Percentiles rank a stretch among this genome's conserved stretches.
phyloP scores from a whole-genome alignment of 2,329 filamentous ascomycete genomes.

The Calonectria pseudoturangicola region DNA sequence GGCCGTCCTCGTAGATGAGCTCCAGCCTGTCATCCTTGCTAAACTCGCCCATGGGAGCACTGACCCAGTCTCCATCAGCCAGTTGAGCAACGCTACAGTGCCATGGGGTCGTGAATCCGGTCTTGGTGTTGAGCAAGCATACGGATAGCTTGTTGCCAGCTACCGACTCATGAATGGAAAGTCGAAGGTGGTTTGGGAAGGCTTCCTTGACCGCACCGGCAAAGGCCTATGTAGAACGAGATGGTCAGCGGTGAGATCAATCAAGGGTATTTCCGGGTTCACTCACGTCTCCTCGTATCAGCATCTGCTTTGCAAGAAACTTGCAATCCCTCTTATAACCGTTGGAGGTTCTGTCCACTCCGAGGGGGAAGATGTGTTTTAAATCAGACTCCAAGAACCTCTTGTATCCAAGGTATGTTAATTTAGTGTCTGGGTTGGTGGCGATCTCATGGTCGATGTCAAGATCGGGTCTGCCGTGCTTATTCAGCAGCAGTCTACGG shows the following conservation, averaged over 20 bases:
- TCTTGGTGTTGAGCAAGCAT: slow-evolving; percentile 55
- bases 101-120: slow-evolving; percentile 58
- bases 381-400: slow-evolving; percentile 57
- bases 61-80: slow-evolving; percentile 52
- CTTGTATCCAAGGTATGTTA: slow-evolving; percentile 57
- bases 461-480: slow-evolving; percentile 49
- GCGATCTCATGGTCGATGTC: slow-evolving; percentile 56
- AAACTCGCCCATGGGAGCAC: slow-evolving; percentile 54
- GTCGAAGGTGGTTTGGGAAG: slow-evolving; percentile 54
- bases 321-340: slow-evolving; percentile 53
- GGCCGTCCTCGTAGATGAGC: slow-evolving; percentile 49
- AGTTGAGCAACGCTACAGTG: slow-evolving; percentile 53
- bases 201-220: slow-evolving; percentile 52
- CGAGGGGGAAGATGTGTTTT: slow-evolving; percentile 53
- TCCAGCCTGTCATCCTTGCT: slow-evolving; percentile 47
- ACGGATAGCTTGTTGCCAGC: slow-evolving; percentile 55
- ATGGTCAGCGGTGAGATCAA: background rate
- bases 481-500: slow-evolving; percentile 54
- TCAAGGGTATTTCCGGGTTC: background rate
- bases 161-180: slow-evolving; percentile 57
- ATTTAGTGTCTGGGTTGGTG: slow-evolving; percentile 52
- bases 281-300: slow-evolving; percentile 56
- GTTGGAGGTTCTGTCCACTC: slow-evolving; percentile 45
- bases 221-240: slow-evolving; percentile 51
- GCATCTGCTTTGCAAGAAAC: slow-evolving; percentile 58